Conservation (phyloP, 78 protist genomes). For the Tieghemostelium lacteum region DNA sequence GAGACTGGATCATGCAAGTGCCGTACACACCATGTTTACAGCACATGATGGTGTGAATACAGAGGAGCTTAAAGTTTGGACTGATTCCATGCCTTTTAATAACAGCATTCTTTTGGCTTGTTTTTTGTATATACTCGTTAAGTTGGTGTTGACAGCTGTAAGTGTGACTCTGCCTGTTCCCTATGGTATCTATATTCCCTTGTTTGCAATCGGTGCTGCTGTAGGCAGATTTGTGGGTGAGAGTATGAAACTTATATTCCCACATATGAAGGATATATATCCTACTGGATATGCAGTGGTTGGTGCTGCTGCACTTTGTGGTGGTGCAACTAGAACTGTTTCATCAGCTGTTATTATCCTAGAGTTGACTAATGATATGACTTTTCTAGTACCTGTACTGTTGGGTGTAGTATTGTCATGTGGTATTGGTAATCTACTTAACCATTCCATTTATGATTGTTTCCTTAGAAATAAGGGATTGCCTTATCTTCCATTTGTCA, state of each 20-base stretch:
- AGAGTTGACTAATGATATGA: slow-evolving; percentile 86
- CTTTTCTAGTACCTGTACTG: slow-evolving; percentile 84
- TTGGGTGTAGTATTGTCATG: slow-evolving; percentile 76
- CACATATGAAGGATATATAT: slow-evolving; percentile 32
- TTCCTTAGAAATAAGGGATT: slow-evolving; percentile 39
- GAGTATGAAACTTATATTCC: slow-evolving; percentile 61
- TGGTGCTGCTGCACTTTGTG: slow-evolving; percentile 90
- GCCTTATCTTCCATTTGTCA: slow-evolving; percentile 59
- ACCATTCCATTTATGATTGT: slow-evolving; percentile 56
- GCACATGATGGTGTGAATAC: slow-evolving; percentile 24
- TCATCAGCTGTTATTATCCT: slow-evolving; percentile 84
- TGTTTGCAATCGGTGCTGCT: slow-evolving; percentile 84
- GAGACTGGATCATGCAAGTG: slow-evolving; percentile 73
- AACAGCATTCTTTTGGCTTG: slow-evolving; percentile 62
- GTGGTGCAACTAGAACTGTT: slow-evolving; percentile 87
- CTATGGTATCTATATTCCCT: slow-evolving; percentile 87
- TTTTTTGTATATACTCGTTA: slow-evolving; percentile 35
- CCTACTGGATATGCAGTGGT: slow-evolving; percentile 91
- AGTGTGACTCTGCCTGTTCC: slow-evolving; percentile 82
- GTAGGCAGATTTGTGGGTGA: slow-evolving; percentile 87
- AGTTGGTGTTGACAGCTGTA: slow-evolving; percentile 69
- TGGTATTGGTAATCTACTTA: slow-evolving; percentile 78
- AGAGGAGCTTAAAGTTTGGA: slow-evolving; percentile 59
- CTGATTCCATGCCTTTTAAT: slow-evolving; percentile 40
- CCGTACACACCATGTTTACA: slow-evolving; percentile 67